Percentiles rank a stretch among this genome's conserved stretches.
Conservation (phyloP, 2,329 filamentous ascomycete species). For the Colletotrichum sp. region DNA sequence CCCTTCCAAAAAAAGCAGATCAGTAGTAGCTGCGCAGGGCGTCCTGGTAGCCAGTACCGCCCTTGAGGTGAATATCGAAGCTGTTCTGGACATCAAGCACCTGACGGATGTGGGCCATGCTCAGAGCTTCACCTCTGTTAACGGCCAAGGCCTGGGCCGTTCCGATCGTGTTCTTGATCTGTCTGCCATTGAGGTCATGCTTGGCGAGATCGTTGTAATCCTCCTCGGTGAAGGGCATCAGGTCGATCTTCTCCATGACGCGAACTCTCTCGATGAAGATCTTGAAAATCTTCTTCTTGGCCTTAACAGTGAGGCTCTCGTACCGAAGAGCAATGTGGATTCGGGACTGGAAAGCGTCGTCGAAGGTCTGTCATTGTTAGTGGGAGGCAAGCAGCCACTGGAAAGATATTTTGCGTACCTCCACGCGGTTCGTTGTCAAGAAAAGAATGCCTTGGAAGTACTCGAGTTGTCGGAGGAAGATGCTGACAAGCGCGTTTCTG, state of each 20-base stretch:
- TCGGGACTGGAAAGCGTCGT: slow-evolving; percentile 87
- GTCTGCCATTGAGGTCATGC: slow-evolving; percentile 65
- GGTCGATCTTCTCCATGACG: slow-evolving; percentile 63
- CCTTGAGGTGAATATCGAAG: slow-evolving; percentile 84
- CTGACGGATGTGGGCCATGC: slow-evolving; percentile 80
- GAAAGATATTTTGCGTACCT: slow-evolving; percentile 29
- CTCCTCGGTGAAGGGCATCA: slow-evolving; percentile 66
- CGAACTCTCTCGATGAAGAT: slow-evolving; percentile 81
- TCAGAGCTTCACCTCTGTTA: slow-evolving; percentile 72
- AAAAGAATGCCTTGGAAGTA: slow-evolving; percentile 94
- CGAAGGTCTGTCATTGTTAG: slow-evolving; percentile 65
- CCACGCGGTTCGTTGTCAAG: slow-evolving; percentile 86
- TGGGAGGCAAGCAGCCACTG: neutral
- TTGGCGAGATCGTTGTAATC: slow-evolving; percentile 72
- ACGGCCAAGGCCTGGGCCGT: slow-evolving; percentile 85
- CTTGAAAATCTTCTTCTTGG: slow-evolving; percentile 81
- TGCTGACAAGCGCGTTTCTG: slow-evolving; percentile 83
- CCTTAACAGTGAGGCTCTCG: slow-evolving; percentile 73
- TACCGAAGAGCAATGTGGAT: slow-evolving; percentile 88
- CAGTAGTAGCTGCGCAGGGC: slow-evolving; percentile 81
- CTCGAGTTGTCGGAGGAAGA: slow-evolving; percentile 86
- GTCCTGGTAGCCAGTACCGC: slow-evolving; percentile 79
- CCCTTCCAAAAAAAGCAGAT: neutral
- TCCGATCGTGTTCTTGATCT: slow-evolving; percentile 89
- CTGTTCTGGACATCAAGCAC: slow-evolving; percentile 85